Evolutionary conservation across 2,329 filamentous ascomycete genomes (phyloP).

Genomic region (Colletotrichum scovillei): DNA sequence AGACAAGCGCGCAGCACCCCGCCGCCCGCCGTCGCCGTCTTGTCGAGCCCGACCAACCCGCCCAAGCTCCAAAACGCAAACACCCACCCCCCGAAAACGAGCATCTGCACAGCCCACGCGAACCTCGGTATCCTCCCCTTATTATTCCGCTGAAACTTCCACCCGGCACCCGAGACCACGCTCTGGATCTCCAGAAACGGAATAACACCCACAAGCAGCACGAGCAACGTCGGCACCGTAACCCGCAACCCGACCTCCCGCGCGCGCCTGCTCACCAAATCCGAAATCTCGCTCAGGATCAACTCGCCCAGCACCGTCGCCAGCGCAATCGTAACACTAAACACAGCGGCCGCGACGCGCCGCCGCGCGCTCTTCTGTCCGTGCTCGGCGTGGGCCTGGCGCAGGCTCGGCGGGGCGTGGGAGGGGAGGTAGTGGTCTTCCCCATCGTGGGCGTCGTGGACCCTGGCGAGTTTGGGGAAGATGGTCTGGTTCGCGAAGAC

Average conservation of each 20-base stretch:
- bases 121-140: constrained; percentile 67
- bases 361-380: constrained; percentile 62
- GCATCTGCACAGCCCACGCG: constrained; percentile 72
- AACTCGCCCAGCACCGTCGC: constrained; percentile 83
- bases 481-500: constrained; percentile 74
- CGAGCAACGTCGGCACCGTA: constrained; percentile 77
- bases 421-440: constrained; percentile 72
- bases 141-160: constrained; percentile 69
- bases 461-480: constrained; percentile 76
- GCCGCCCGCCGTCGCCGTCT: constrained; percentile 37
- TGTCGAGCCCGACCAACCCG: constrained; percentile 61
- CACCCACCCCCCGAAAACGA: constrained; percentile 76
- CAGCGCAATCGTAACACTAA: constrained; percentile 81
- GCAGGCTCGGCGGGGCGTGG: constrained; percentile 69
- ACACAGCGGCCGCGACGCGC: constrained; percentile 70
- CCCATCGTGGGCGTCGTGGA: constrained; percentile 63
- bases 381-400: constrained; percentile 69
- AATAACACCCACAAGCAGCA: constrained; percentile 79
- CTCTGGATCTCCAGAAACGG: constrained; percentile 84
- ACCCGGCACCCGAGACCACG: constrained; percentile 67
- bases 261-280: constrained; percentile 75
- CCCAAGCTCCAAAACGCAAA: constrained; percentile 82
- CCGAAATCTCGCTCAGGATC: constrained; percentile 86
- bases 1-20: constrained; percentile 65
- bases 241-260: constrained; percentile 75